A percentile compares a stretch with the other conserved stretches of the same genome.
These are phyloP conservation scores for Cercophora sp. DNA, from an alignment of 495 filamentous ascomycete species.

Conservation along the genomic window DNA sequence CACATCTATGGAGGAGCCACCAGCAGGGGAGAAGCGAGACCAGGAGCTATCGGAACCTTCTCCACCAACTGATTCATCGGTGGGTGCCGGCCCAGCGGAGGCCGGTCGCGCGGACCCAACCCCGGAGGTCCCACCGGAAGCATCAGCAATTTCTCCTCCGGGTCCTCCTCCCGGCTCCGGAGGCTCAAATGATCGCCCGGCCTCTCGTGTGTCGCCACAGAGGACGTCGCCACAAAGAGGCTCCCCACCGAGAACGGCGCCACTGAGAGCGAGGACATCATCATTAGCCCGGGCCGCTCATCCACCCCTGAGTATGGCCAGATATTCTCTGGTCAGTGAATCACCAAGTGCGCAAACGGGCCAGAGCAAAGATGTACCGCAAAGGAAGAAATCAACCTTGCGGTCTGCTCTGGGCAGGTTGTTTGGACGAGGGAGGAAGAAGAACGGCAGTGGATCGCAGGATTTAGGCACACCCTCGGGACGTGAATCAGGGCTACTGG, in stretches of 20 bases:
- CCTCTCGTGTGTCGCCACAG: conserved; percentile 22
- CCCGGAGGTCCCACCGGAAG: conserved; percentile 17
- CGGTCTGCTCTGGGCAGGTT: conserved; percentile 45
- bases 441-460: conserved; percentile 26
- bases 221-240: conserved; percentile 13
- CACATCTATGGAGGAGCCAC: too few species aligned
- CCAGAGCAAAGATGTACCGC: conserved; percentile 33
- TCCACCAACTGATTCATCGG: too few species aligned
- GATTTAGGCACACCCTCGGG: conserved; percentile 12
- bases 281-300: conserved; percentile 30
- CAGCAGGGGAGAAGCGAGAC: too few species aligned
- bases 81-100: too few species aligned
- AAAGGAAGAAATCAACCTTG: conserved; percentile 48
- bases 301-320: conserved; percentile 28
- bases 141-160: conserved; percentile 22
- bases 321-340: conserved; percentile 41
- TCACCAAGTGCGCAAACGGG: conserved; percentile 27
- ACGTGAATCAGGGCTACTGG: conserved; percentile 18
- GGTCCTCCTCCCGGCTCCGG: conserved; percentile 15
- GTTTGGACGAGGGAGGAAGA: conserved; percentile 49
- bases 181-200: conserved; percentile 11
- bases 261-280: conserved; percentile 15
- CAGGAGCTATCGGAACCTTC: neutral
- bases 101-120: conserved; percentile 14
- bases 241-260: conserved; percentile 19